Conservation (phyloP, 768 basidiomycete species). For the Postia placenta region DNA sequence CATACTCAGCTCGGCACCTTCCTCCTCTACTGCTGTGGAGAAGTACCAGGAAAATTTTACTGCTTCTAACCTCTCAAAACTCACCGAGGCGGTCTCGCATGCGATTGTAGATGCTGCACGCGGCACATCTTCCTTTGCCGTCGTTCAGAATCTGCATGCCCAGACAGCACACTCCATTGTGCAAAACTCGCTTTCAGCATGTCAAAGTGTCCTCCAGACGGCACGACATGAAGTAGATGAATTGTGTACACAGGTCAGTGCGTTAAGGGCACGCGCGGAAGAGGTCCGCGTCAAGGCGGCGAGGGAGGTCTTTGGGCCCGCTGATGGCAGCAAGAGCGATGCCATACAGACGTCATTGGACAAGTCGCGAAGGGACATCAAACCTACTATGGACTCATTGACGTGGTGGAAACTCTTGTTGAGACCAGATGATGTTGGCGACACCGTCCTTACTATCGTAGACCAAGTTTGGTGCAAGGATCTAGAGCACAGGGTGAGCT, state of each 20-base stretch:
- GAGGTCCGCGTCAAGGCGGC: constrained; percentile 16
- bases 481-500: constrained; percentile 21
- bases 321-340: constrained; percentile 9
- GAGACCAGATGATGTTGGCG: constrained; percentile 35
- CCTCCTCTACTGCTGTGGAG: constrained; percentile 47
- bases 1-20: constrained; percentile 38
- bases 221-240: constrained; percentile 15
- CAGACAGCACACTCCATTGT: constrained; percentile 18
- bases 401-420: constrained; percentile 35
- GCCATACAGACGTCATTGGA: constrained; percentile 24
- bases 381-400: constrained; percentile 25
- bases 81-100: constrained; percentile 35
- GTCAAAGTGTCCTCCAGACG: constrained; percentile 7
- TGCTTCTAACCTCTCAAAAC: constrained; percentile 49
- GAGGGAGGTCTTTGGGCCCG: constrained; percentile 18
- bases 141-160: constrained; percentile 9
- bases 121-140: constrained; percentile 2
- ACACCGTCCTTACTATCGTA: constrained; percentile 27
- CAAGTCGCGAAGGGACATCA: constrained; percentile 24
- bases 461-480: constrained; percentile 32
- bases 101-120: constrained; percentile 10
- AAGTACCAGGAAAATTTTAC: constrained; percentile 58
- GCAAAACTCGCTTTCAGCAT: constrained; percentile 12
- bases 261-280: constrained; percentile 16
- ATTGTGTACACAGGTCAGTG: constrained; percentile 7